Percentiles rank a stretch among this genome's conserved stretches.
Evolutionary conservation across 257 asterid genomes (phyloP).

Genomic region (Prunella vulgaris): DNA sequence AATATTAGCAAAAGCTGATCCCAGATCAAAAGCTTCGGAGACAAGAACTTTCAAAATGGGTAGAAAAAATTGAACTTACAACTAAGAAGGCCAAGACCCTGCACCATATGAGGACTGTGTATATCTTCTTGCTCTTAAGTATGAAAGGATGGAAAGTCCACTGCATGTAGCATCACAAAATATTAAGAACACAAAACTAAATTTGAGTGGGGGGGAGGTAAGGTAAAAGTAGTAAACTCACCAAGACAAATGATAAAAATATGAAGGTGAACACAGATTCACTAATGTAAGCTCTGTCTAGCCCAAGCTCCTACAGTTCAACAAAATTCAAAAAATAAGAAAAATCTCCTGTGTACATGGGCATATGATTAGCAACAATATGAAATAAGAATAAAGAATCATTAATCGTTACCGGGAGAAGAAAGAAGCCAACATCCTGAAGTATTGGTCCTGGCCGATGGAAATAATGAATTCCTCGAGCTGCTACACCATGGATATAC

Average conservation of each 20-base stretch:
- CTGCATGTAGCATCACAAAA: constrained; percentile 46
- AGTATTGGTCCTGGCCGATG: constrained; percentile 73
- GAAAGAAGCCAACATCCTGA: constrained; percentile 67
- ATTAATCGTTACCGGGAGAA: constrained; percentile 66
- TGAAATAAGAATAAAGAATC: background rate
- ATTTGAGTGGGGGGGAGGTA: background rate
- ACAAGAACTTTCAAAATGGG: background rate
- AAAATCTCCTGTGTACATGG: constrained; percentile 5
- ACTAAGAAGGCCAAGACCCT: constrained; percentile 90
- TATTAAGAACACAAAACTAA: background rate
- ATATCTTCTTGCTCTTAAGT: constrained; percentile 82
- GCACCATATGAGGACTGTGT: constrained; percentile 96
- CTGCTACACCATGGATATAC: constrained; percentile 78
- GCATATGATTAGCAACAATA: background rate
- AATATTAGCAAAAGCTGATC: too few species aligned
- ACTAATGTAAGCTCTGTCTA: constrained; percentile 77
- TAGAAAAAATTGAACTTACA: constrained; percentile 44
- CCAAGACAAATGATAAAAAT: constrained; percentile 78
- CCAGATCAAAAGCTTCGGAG: background rate
- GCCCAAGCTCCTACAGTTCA: constrained; percentile 77
- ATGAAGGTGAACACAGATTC: constrained; percentile 77
- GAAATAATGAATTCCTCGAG: constrained; percentile 71
- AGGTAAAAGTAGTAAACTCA: constrained; percentile 33
- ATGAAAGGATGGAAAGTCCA: constrained; percentile 99
- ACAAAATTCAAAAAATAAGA: constrained; percentile 19